These are phyloP conservation scores for Fusarium kyushuense DNA, from an alignment of 2,329 filamentous ascomycete genomes.

Conservation along the genomic window DNA sequence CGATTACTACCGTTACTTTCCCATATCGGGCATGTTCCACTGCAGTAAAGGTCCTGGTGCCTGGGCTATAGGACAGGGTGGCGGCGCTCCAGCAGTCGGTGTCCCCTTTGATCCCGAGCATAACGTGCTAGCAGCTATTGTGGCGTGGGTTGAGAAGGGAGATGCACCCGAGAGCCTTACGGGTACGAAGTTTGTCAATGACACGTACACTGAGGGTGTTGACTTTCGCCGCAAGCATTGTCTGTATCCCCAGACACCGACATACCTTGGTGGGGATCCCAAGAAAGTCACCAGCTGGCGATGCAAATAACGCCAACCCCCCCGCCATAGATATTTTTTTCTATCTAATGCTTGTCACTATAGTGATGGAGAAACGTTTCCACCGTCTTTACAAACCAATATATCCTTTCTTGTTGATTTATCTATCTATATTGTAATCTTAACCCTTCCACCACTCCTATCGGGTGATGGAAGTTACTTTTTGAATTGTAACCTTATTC, in stretches of 20 bases:
- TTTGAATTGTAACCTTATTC: too few species aligned
- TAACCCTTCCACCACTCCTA: too few species aligned
- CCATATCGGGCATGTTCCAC: constrained; percentile 65
- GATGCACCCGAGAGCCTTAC: constrained; percentile 55
- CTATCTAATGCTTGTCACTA: too few species aligned
- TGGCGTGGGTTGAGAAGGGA: constrained; percentile 61
- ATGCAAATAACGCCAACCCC: constrained; percentile 21
- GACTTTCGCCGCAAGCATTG: constrained; percentile 31
- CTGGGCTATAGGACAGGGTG: constrained; percentile 46
- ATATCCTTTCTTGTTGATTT: too few species aligned
- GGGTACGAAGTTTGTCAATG: constrained; percentile 50
- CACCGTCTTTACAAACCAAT: too few species aligned
- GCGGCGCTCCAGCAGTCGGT: constrained; percentile 33
- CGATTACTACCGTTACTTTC: constrained; percentile 65
- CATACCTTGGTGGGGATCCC: constrained; percentile 14
- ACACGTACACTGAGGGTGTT: background rate
- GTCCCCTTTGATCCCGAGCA: constrained; percentile 50
- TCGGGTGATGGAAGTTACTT: too few species aligned
- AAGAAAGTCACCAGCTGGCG: constrained; percentile 4
- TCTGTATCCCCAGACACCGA: constrained; percentile 21
- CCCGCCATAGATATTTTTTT: too few species aligned
- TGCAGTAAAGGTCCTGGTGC: constrained; percentile 62
- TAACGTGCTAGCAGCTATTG: constrained; percentile 62
- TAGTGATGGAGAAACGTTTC: too few species aligned
- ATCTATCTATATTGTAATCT: too few species aligned